A percentile compares a stretch with the other conserved stretches of the same genome.
phyloP scores from a whole-genome alignment of 176 grass and related monocot genomes.

The Themeda triandra region DNA sequence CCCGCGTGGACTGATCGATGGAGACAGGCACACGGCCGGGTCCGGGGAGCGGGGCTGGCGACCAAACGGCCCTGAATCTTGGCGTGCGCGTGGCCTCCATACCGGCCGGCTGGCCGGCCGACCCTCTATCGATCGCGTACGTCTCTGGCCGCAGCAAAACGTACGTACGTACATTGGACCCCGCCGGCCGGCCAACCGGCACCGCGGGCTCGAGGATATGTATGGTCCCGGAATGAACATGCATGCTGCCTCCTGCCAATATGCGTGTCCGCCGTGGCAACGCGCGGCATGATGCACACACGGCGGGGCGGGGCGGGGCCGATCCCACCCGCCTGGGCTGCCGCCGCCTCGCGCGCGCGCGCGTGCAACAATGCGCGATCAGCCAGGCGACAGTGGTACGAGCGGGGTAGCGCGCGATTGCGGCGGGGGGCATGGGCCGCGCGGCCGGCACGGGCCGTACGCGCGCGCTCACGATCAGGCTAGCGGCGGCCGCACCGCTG shows the following conservation, averaged over 20 bases:
- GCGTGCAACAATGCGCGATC: too few species aligned
- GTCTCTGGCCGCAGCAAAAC: background rate
- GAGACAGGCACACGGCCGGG: background rate
- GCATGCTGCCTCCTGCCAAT: too few species aligned
- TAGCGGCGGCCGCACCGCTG: too few species aligned
- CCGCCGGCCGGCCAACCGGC: too few species aligned
- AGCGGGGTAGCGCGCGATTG: background rate
- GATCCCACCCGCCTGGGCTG: too few species aligned
- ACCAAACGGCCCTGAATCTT: background rate
- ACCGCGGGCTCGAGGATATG: background rate
- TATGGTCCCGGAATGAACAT: background rate
- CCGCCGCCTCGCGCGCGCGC: too few species aligned
- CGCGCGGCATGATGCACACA: too few species aligned
- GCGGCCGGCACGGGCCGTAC: background rate
- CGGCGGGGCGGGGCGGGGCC: too few species aligned
- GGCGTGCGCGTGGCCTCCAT: conserved; percentile 8
- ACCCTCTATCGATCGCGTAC: background rate
- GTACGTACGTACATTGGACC: background rate
- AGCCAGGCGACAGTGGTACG: background rate
- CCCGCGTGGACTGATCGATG: background rate
- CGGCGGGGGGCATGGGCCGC: background rate
- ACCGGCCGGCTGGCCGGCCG: background rate
- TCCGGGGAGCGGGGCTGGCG: background rate
- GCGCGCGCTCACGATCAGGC: background rate
- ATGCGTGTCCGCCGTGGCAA: too few species aligned